These are phyloP conservation scores for Diospyros kaki DNA, from an alignment of 148 eudicot species.

Conservation along the genomic window DNA sequence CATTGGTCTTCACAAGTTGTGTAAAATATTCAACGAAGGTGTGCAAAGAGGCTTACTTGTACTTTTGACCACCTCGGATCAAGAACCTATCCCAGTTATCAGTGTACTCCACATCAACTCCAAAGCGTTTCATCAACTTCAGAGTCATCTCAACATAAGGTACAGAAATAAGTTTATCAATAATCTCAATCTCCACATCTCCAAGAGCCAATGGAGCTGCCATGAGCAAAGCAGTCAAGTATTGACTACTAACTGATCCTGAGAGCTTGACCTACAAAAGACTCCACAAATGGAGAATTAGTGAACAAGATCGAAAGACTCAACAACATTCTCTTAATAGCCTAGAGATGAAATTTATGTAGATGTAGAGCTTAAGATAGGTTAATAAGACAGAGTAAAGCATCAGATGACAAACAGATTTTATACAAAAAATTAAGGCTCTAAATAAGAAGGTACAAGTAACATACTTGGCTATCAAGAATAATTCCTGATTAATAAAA, in stretches of 20 bases:
- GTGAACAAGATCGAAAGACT: background rate
- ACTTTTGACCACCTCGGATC: slow-evolving; percentile 84
- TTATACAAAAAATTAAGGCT: background rate
- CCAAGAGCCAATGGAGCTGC: slow-evolving; percentile 92
- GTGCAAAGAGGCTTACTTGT: slow-evolving; percentile 59
- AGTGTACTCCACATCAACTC: slow-evolving; percentile 73
- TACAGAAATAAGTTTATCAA: slow-evolving; percentile 88
- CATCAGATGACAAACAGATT: background rate
- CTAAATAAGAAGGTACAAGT: background rate
- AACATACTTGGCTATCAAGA: background rate
- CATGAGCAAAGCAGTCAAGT: slow-evolving; percentile 94
- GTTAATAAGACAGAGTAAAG: too few relatives aligned
- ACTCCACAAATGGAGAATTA: background rate
- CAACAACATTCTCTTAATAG: background rate
- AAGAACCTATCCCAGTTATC: slow-evolving; percentile 76
- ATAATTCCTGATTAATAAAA: background rate
- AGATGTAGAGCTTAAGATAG: background rate
- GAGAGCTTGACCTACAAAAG: slow-evolving; percentile 88
- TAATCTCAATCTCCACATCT: slow-evolving; percentile 87
- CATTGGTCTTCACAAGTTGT: background rate
- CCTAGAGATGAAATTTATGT: background rate
- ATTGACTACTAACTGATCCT: slow-evolving; percentile 96
- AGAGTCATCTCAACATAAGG: slow-evolving; percentile 99
- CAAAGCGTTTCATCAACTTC: slow-evolving; percentile 92
- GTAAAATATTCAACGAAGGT: background rate